phyloP scores from a whole-genome alignment of 257 asterid genomes.

The Primulina huaijiensis region DNA sequence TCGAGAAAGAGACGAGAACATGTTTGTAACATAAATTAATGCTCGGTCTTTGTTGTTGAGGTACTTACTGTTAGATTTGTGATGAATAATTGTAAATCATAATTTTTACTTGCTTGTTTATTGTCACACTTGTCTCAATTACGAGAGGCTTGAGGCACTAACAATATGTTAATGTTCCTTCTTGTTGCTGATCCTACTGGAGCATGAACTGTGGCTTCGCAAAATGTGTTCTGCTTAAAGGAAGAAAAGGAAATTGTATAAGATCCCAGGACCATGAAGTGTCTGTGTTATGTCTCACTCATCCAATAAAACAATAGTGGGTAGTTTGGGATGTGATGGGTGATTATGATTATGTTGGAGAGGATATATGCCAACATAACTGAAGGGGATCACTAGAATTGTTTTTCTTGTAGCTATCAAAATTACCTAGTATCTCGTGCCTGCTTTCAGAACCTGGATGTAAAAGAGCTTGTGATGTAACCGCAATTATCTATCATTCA shows the following conservation, averaged over 20 bases:
- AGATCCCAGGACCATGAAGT: conserved; percentile 6
- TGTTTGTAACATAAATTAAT: neutral
- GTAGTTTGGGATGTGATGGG: neutral
- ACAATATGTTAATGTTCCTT: neutral
- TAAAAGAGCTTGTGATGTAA: neutral
- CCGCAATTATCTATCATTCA: neutral
- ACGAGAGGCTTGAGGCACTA: neutral
- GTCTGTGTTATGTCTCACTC: neutral
- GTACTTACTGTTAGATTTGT: neutral
- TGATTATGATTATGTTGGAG: no score
- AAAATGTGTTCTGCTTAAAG: neutral
- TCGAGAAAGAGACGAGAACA: neutral
- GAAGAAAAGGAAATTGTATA: conserved; percentile 8
- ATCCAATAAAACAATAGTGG: neutral
- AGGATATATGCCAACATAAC: neutral
- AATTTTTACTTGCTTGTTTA: neutral
- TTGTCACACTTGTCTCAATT: conserved; percentile 7
- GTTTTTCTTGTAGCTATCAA: neutral
- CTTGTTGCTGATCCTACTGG: conserved; percentile 7
- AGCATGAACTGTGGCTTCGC: conserved; percentile 9
- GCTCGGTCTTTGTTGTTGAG: neutral
- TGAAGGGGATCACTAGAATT: conserved; percentile 7
- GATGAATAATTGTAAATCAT: no score
- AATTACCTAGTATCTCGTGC: neutral
- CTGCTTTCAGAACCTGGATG: neutral